phyloP scores from a whole-genome alignment of 192 early-diverging fungal species.

The Mycoemilia scoparia region DNA sequence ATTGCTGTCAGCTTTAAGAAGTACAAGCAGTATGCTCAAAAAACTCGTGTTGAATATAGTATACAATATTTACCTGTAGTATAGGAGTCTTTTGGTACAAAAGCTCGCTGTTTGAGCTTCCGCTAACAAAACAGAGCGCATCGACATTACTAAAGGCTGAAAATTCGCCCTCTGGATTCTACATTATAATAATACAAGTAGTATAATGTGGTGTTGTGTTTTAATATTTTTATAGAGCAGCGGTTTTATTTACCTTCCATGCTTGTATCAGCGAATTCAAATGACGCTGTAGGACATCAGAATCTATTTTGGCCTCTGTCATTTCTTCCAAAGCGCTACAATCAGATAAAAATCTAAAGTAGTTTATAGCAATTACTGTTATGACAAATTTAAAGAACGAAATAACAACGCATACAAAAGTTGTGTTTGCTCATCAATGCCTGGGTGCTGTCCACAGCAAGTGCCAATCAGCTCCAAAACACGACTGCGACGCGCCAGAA shows the following conservation, averaged over 20 bases:
- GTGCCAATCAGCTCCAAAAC: no score
- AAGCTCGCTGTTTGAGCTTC: conserved; percentile 13
- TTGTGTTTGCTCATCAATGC: no score
- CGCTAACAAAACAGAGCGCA: conserved; percentile 16
- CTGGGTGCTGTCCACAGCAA: no score
- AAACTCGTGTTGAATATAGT: neutral
- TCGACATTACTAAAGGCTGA: conserved; percentile 4
- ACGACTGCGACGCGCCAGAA: no score
- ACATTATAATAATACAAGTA: neutral
- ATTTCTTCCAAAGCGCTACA: conserved; percentile 11
- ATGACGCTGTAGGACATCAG: conserved; percentile 18
- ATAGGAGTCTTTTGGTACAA: conserved; percentile 26
- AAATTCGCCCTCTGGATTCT: neutral
- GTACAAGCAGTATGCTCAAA: neutral
- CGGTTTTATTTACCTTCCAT: conserved; percentile 9
- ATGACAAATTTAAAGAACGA: no score
- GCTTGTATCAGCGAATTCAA: conserved; percentile 16
- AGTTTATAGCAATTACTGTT: no score
- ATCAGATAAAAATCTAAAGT: no score
- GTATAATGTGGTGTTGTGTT: neutral
- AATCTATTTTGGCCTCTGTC: conserved; percentile 25
- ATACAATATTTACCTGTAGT: conserved; percentile 32
- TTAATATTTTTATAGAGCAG: neutral
- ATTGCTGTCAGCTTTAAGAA: neutral
- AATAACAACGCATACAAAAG: no score